Base-by-base conservation (phyloP, 169 alveolate genomes). In the Hepatocystis sp. region DNA sequence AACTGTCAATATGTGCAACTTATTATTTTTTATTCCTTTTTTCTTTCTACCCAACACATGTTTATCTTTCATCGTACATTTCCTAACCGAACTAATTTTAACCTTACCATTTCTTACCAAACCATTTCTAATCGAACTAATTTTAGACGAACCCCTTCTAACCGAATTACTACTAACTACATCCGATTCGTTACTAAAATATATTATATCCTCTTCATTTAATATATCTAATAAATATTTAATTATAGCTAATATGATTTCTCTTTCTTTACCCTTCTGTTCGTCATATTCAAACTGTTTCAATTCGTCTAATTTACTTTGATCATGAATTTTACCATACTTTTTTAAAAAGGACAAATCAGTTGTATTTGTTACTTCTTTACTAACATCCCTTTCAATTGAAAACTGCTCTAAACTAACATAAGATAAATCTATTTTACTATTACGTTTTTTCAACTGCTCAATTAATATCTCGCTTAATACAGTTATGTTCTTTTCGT, bases 221-320 rank as follows among this genome's bases (percentile, higher is more conserved):
- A 71, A 40, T 36, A 56, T 58, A 21, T 71, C 86, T 34, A 71
- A 42, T 10, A 81, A 34, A 23, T 61, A 60, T 53, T 63, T 81
- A 23, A 81, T 61, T 61, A 81, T 63, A 10, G 89, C 47, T 30
- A 81, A 65, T 61, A 81, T 60, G 0, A 81, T 81, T 64, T 81
- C 89, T 27, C 89, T 47, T 19, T 53, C 19, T 27, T 46, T 81
- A 47, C 84, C 89, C 60, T 55, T 36, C 3, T 28, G 17, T 42
- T 81, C 32, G 4, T 23, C 27, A 42, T 42, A 49, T 81, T 81
- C 89, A 7, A 46, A 63, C 34, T 47, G 25, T 23, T 36, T 61
- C 34, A 81, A 55, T 34, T 81, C 68, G 3, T 39, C 36, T 52
- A 81, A 63, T 61, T 81, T 81, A 0, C 28, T 47, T 61, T 10